Base-by-base conservation (phyloP, 1,139 yeast species). In the Yarrowia galli region DNA sequence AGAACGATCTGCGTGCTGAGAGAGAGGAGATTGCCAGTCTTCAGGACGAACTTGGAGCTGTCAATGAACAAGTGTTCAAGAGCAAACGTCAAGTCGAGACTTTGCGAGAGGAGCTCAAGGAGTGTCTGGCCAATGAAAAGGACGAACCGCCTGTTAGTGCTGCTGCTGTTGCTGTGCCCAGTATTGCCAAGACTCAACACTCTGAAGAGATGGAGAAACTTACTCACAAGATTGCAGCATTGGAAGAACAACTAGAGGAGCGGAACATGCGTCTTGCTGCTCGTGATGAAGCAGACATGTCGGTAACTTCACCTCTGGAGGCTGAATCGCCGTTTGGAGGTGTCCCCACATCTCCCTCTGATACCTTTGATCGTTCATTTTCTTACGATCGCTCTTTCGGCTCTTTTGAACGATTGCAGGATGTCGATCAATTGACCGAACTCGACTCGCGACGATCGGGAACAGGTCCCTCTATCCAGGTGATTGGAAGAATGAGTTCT, bases 401-500 rank as follows among this genome's bases (percentile, higher is more conserved):
- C 16, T 65, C 67, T 1, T 35, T 53, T 43, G 51, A 54, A 20
- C 38, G 60, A 6, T 23, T 65, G 18, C 61, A 36, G 16, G 43
- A 51, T 20, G 45, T 42, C 6, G 53, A 46, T 18, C 53, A 65
- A n/a, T 43, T 36, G 15, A 65, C 53, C 1, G 68, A 65, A 18
- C 45, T 48, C 3, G 68, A 56, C 16, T 65, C 68, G 1, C 46
- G 46, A 20, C 36, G 58, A 3, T 46, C 68, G 16, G 56, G 63
- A n/a, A 40, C 76, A 9, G 80, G 80, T 1, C 76, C 81, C 2
- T 81, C 84, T 64, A 82, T 88, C 63, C 96, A 90, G 74, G 75
- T 91, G 42, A 83, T 91, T 53, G 88, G 89, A 71, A 88, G 89
- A 72, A 83, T 92, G 84, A 84, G 92, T 66, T 81, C 91, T 0